Base-by-base conservation (phyloP, 495 filamentous ascomycete genomes). In the Hypoxylon fuscum region DNA sequence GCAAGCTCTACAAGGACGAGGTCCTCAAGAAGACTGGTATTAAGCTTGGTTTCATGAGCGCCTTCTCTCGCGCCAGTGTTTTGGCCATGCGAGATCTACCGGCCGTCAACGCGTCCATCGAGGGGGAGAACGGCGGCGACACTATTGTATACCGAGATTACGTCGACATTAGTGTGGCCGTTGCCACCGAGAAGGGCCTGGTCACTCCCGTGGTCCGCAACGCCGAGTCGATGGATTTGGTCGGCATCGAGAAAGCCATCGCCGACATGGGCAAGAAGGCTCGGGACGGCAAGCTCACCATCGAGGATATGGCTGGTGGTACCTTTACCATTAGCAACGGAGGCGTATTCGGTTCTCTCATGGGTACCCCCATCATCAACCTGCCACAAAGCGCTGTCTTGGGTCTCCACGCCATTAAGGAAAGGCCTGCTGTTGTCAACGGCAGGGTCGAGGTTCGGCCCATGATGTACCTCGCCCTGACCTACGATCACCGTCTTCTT, bases 331-430 rank as follows among this genome's bases (percentile, higher is more conserved):
- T 98, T 79, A 96, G 91, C 84, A 98, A 98, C 75, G 92, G 85
- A 17, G 85, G 85, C 43, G 85, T 86, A 38, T 88, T 88, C 58
- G 84, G 83, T 23, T 85, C 82, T 10, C 75, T 98, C 59, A 96
- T 97, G 92, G 94, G 94, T 22, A 98, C 95, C 0, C 95, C 95
- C n/a, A 98, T 98, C 72, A 98, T 98, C 80, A 98, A 98, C 76
- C 80, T 96, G 20, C 95, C 95, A 17, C 95, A 98, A 75, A 94
- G 91, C 32, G 95, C 94, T 48, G 95, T 98, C 21, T 83, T 98
- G 54, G 95, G 95, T 52, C 87, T 98, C n/a, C 95, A 98, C 75
- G 92, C 94, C 23, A 97, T 97, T 75, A 98, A 98, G 82, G 93
- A 98, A 35, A 93, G 89, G 70, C 85, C 94, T 0, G 90, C 97